Evolutionary conservation across 257 asterid species (phyloP).

Genomic region (Ocimum tenuiflorum): DNA sequence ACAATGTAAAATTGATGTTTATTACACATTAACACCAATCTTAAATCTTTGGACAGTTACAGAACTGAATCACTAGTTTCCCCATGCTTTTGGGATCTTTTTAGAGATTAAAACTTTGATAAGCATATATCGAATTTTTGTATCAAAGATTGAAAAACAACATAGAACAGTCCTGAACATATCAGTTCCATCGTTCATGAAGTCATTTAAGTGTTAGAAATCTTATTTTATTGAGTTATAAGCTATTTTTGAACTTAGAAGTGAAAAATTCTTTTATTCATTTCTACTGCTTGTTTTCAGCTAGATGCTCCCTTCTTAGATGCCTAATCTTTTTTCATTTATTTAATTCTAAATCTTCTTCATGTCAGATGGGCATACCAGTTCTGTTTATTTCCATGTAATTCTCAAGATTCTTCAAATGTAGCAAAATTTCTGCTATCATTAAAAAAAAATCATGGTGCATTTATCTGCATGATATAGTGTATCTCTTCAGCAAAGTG

Average conservation of each 20-base stretch:
- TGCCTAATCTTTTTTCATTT: not conserved
- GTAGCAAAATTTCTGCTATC: not conserved
- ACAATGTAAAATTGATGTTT: not conserved
- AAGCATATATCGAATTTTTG: not conserved
- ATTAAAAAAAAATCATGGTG: not conserved
- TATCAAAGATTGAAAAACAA: not conserved
- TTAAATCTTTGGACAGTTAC: not conserved
- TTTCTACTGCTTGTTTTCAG: not conserved
- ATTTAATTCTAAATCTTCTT: not conserved
- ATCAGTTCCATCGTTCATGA: not conserved
- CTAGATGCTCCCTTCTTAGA: not conserved
- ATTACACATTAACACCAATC: not conserved
- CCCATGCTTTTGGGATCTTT: not conserved
- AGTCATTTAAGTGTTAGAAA: not conserved
- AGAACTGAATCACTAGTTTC: constrained; percentile 1
- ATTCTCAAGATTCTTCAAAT: not conserved
- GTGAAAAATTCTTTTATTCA: not conserved
- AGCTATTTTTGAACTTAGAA: not conserved
- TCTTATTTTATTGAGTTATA: not conserved
- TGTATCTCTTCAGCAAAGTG: not conserved
- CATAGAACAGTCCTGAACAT: not conserved
- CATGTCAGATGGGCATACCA: not conserved
- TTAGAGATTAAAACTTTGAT: no score
- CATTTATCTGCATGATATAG: not conserved
- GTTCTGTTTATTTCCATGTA: not conserved